phyloP scores from a whole-genome alignment of 2,329 filamentous ascomycete species.

The Cladophialophora exuberans region DNA sequence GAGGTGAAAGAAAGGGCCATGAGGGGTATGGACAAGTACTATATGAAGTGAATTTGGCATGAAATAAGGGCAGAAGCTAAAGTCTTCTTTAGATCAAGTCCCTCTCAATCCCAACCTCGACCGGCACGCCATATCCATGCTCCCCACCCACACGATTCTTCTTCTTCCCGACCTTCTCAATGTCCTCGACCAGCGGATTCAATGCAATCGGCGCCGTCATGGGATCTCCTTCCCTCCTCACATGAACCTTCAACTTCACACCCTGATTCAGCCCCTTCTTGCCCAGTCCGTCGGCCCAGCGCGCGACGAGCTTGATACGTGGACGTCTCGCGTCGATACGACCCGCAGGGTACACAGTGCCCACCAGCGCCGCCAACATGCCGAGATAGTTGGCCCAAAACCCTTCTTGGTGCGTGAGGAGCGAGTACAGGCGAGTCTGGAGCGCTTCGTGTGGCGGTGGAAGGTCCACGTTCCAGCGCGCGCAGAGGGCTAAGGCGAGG shows the following conservation, averaged over 20 bases:
- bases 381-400: conserved; percentile 42
- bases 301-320: conserved; percentile 35
- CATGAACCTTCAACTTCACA: conserved; percentile 34
- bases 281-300: conserved; percentile 38
- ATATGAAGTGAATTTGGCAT: too few relatives aligned
- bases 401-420: conserved; percentile 39
- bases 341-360: conserved; percentile 39
- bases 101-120: conserved; percentile 28
- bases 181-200: conserved; percentile 37
- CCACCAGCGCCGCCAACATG: conserved; percentile 37
- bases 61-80: too few relatives aligned
- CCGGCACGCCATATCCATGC: conserved; percentile 29
- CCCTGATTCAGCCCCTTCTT: conserved; percentile 40
- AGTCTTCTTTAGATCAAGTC: conserved; percentile 18
- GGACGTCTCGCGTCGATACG: conserved; percentile 32
- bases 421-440: conserved; percentile 35
- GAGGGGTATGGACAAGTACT: neutral
- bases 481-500: conserved; percentile 39
- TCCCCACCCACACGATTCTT: conserved; percentile 43
- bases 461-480: conserved; percentile 37
- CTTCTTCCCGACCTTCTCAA: conserved; percentile 43
- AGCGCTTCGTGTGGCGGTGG: conserved; percentile 40
- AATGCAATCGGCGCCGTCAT: conserved; percentile 31
- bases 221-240: conserved; percentile 17
- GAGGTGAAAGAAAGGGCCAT: neutral